phyloP scores from a whole-genome alignment of 768 basidiomycete species.

The Russula sp. region DNA sequence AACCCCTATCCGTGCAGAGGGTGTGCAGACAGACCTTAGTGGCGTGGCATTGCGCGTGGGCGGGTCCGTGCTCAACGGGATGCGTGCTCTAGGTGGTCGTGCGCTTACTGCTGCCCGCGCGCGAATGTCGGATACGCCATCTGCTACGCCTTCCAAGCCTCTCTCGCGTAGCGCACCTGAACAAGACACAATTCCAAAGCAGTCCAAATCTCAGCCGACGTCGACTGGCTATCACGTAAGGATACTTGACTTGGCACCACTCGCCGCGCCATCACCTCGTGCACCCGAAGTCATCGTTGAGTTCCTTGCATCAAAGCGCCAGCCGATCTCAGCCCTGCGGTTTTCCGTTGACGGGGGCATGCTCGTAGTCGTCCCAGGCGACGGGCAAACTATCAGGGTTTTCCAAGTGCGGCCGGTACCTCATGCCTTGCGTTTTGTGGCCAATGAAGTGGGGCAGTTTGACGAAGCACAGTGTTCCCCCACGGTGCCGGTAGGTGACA shows the following conservation, averaged over 20 bases:
- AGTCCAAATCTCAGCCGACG: background rate
- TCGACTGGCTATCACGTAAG: slow-evolving; percentile 39
- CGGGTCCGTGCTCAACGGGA: slow-evolving; percentile 55
- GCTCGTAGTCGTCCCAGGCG: slow-evolving; percentile 44
- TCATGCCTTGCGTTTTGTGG: slow-evolving; percentile 21
- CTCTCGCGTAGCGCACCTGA: slow-evolving; percentile 36
- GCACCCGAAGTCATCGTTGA: slow-evolving; percentile 37
- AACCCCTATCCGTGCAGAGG: slow-evolving; percentile 13
- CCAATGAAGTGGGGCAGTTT: background rate
- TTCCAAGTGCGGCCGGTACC: slow-evolving; percentile 38
- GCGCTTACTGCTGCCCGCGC: slow-evolving; percentile 44
- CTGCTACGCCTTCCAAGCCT: slow-evolving; percentile 18
- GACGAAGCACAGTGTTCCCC: background rate
- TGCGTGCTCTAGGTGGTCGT: slow-evolving; percentile 57
- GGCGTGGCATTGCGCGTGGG: slow-evolving; percentile 53
- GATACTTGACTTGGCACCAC: slow-evolving; percentile 48
- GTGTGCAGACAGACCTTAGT: slow-evolving; percentile 44
- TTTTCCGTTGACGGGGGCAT: slow-evolving; percentile 53
- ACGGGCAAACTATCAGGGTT: slow-evolving; percentile 49
- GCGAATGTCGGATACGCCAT: slow-evolving; percentile 15
- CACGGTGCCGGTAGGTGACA: background rate
- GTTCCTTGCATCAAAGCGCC: slow-evolving; percentile 44
- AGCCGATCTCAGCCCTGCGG: slow-evolving; percentile 40
- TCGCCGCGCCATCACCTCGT: slow-evolving; percentile 26
- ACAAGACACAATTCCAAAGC: background rate